Conservation (phyloP, 2,329 filamentous ascomycete genomes). For the Arthrobotrys entomopaga region DNA sequence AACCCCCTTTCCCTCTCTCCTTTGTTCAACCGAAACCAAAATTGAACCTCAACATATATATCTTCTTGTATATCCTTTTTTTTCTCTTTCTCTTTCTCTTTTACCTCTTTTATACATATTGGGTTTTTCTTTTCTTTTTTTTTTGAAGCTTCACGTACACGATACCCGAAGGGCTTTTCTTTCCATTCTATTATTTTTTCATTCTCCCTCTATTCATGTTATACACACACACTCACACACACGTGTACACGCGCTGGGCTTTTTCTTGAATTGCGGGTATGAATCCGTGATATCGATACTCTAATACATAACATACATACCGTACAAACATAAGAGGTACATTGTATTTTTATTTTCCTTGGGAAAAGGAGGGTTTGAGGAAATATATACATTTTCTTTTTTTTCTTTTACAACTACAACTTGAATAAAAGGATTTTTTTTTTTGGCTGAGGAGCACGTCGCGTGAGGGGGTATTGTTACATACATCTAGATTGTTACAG, state of each 20-base stretch:
- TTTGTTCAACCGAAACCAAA: background rate
- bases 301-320: slow-evolving; percentile 3
- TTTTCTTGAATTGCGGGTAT: background rate
- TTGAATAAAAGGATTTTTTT: too few species aligned
- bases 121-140: slow-evolving; percentile 14
- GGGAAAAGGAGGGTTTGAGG: background rate
- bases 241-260: too few species aligned
- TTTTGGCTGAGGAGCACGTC: too few species aligned
- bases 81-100: slow-evolving; percentile 17
- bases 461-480: too few species aligned
- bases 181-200: slow-evolving; percentile 14
- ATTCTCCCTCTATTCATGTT: background rate
- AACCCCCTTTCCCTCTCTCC: slow-evolving; percentile 19
- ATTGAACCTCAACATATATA: slow-evolving; percentile 4
- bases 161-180: slow-evolving; percentile 45
- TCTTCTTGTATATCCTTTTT: slow-evolving; percentile 9
- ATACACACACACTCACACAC: background rate
- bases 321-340: background rate
- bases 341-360: background rate
- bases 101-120: slow-evolving; percentile 17
- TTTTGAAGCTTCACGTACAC: slow-evolving; percentile 46
- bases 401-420: too few species aligned
- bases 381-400: too few species aligned
- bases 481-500: too few species aligned
- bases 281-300: slow-evolving; percentile 8